These are phyloP conservation scores for Curvularia spicifera DNA, from an alignment of 2,329 filamentous ascomycete genomes.

Conservation along the genomic window DNA sequence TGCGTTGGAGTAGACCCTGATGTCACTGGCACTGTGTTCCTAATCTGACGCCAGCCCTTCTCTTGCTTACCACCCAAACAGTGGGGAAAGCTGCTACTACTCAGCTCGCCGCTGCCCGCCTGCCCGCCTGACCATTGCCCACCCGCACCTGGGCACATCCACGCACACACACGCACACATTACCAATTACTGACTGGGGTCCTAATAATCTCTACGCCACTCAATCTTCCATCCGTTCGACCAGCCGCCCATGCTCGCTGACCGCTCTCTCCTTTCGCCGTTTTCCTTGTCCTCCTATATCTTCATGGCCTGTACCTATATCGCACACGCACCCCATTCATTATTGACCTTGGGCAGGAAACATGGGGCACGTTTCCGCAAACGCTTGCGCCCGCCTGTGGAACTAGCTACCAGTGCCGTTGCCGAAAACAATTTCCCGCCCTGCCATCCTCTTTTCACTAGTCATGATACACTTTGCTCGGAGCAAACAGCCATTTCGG, in stretches of 20 bases:
- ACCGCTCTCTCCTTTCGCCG: not conserved
- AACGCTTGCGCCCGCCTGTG: slow-evolving; percentile 39
- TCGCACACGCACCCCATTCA: slow-evolving; percentile 4
- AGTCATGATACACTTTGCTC: slow-evolving; percentile 31
- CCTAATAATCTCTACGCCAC: slow-evolving; percentile 7
- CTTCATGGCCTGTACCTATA: slow-evolving; percentile 2
- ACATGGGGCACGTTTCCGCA: slow-evolving; percentile 25
- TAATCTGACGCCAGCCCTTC: slow-evolving; percentile 13
- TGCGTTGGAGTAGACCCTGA: slow-evolving; percentile 38
- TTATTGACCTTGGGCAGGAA: slow-evolving; percentile 13
- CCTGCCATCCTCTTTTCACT: slow-evolving; percentile 9
- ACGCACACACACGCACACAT: not conserved
- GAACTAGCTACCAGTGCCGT: slow-evolving; percentile 31
- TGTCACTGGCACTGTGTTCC: slow-evolving; percentile 34
- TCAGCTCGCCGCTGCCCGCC: not conserved
- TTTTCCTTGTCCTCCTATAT: slow-evolving; percentile 1
- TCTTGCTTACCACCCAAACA: not conserved
- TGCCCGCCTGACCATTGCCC: not conserved
- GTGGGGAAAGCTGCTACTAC: slow-evolving; percentile 12
- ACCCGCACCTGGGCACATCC: not conserved
- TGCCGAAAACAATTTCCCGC: slow-evolving; percentile 39
- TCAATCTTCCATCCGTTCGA: slow-evolving; percentile 1
- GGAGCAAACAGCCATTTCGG: slow-evolving; percentile 46
- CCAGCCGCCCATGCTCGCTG: slow-evolving; percentile 6
- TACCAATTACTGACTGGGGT: slow-evolving; percentile 7